Base-by-base conservation (phyloP, 345 rosid species). In the Turritis glabra region DNA sequence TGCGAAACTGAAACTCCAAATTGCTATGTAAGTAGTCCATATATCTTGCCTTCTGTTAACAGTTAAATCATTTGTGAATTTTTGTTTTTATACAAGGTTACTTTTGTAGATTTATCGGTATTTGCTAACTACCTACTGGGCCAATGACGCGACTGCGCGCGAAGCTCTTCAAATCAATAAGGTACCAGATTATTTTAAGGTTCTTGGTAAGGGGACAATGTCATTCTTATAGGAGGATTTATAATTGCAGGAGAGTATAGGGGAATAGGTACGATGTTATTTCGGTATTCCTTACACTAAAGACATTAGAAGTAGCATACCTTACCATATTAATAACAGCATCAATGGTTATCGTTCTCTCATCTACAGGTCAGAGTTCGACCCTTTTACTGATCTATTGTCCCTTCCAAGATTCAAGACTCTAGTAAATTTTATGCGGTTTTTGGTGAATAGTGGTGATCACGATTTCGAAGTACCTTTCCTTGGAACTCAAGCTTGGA, bases 401-500 rank as follows among this genome's bases (percentile, higher is more conserved):
- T 26, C 21, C 9, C 23, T 17, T 15, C 30, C 51, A 37, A 60
- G 44, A 5, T 27, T 72, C 61, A 48, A 71, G 4, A 38, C 21
- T 47, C 25, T 33, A n/a, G n/a, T 47, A 23, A 60, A 25, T 0
- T 73, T 54, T 64, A 0, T 10, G 17, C n/a, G 26, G 12, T 44
- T 66, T 57, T 67, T 25, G 19, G 7, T 13, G 22, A 26, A 71
- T 75, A 89, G 94, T 30, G 90, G 94, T 2, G 94, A 89, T 55
- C 94, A 81, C 22, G 91, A 89, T 76, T n/a, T 82, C 67, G 0
- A 26, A 0, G 67, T 84, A 27, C 85, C 94, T 4, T 83, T 69
- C 68, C 2, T 80, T 75, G 90, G 78, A 37, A 85, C 95, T 48
- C 84, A 87, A 81, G 86, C 81, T n/a, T 89, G 94, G 90, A 85